phyloP scores from a whole-genome alignment of 495 filamentous ascomycete species.

The Neurospora sp. region DNA sequence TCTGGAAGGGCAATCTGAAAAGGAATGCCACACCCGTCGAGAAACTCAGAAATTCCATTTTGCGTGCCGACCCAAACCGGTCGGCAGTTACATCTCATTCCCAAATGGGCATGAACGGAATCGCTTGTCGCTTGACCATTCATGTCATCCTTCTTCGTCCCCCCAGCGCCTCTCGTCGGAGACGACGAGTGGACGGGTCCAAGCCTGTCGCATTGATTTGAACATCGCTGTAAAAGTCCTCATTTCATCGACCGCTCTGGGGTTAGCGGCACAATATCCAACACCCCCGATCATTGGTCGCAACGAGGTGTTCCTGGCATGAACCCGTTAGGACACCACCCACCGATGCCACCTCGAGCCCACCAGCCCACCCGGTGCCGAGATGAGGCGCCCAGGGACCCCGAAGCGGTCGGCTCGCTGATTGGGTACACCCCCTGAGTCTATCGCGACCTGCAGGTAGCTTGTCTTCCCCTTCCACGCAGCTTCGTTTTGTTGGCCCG shows the following conservation, averaged over 20 bases:
- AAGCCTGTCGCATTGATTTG: neutral
- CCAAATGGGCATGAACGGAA: neutral
- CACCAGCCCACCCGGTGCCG: slow-evolving; percentile 11
- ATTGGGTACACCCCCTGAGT: slow-evolving; percentile 9
- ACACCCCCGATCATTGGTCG: slow-evolving; percentile 8
- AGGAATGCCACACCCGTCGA: neutral
- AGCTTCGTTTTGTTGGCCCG: slow-evolving; percentile 3
- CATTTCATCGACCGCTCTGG: slow-evolving; percentile 13
- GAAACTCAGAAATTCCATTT: neutral
- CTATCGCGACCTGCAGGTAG: slow-evolving; percentile 13
- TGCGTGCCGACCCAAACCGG: neutral
- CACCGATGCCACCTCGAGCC: neutral
- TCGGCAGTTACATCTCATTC: neutral
- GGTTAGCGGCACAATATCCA: slow-evolving; percentile 9
- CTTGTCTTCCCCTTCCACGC: neutral
- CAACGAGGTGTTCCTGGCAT: slow-evolving; percentile 10
- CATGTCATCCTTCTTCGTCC: neutral
- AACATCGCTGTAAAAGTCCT: neutral
- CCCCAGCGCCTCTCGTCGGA: neutral
- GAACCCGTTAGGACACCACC: neutral
- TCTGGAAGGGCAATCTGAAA: neutral
- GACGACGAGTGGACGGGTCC: neutral
- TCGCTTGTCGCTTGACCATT: neutral
- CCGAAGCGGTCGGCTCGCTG: neutral
- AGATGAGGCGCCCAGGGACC: slow-evolving; percentile 14